These are phyloP conservation scores for Cymbomonas tetramitiformis DNA, from an alignment of 139 green algal genomes.

Conservation along the genomic window DNA sequence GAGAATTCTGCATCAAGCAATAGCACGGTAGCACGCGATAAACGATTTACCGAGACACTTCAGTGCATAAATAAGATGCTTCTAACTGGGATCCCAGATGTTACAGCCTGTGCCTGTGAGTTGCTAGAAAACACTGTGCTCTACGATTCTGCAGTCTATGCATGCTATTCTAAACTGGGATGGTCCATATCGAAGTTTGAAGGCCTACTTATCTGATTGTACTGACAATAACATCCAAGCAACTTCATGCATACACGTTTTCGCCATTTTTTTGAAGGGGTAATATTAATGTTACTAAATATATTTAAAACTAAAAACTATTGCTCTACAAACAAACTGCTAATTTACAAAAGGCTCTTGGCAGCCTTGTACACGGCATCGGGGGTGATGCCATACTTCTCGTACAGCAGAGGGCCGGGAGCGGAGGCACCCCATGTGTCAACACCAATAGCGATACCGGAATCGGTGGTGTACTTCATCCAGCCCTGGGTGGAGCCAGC, in stretches of 20 bases:
- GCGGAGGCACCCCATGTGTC: slow-evolving; percentile 87
- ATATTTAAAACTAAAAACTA: not conserved
- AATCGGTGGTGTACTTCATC: slow-evolving; percentile 63
- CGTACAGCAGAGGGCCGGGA: slow-evolving; percentile 71
- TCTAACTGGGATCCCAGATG: too few species aligned
- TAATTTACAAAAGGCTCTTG: slow-evolving; percentile 45
- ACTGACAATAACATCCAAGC: not conserved
- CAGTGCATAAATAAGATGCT: too few species aligned
- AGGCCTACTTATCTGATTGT: not conserved
- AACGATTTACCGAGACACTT: too few species aligned
- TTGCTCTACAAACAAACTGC: too few species aligned
- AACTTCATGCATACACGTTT: not conserved
- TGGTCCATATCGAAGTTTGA: too few species aligned
- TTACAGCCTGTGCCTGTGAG: too few species aligned
- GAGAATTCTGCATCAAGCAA: too few species aligned
- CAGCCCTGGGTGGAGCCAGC: slow-evolving; percentile 82
- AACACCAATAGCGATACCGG: slow-evolving; percentile 69
- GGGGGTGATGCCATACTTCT: slow-evolving; percentile 86
- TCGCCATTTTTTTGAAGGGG: not conserved
- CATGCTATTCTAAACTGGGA: too few species aligned
- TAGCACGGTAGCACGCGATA: too few species aligned
- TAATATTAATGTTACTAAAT: not conserved
- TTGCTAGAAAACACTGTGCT: too few species aligned
- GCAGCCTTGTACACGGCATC: slow-evolving; percentile 52
- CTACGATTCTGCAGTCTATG: too few species aligned